Percentiles rank a stretch among this genome's conserved stretches.
These are phyloP conservation scores for Prunus yedoensis DNA, from an alignment of 331 rosid genomes.

Conservation along the genomic window DNA sequence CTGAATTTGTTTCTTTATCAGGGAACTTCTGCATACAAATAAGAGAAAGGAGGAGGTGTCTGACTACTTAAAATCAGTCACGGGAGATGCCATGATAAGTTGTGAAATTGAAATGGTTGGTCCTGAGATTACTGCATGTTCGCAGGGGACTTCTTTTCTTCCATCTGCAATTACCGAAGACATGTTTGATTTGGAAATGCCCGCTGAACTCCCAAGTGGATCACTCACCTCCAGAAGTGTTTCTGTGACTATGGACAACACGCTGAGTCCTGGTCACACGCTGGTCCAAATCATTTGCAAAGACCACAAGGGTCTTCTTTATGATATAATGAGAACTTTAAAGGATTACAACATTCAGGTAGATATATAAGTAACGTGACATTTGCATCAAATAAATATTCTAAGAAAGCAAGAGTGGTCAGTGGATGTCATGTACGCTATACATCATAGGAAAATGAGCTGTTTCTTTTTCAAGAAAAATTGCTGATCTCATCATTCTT, in stretches of 20 bases:
- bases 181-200: conserved; percentile 47
- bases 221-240: conserved; percentile 45
- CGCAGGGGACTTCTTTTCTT: conserved; percentile 62
- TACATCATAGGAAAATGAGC: no score
- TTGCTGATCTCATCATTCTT: conserved; percentile 11
- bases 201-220: conserved; percentile 40
- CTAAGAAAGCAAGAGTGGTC: not conserved
- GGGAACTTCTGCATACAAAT: conserved; percentile 82
- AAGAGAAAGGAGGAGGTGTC: conserved; percentile 64
- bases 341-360: conserved; percentile 95
- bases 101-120: conserved; percentile 71
- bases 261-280: conserved; percentile 86
- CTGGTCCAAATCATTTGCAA: conserved; percentile 84
- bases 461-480: not conserved
- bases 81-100: conserved; percentile 53
- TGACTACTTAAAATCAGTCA: conserved; percentile 41
- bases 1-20: conserved; percentile 32
- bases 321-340: conserved; percentile 92
- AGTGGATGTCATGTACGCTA: not conserved
- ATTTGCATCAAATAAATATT: not conserved
- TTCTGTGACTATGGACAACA: conserved; percentile 65
- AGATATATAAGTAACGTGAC: conserved; percentile 6
- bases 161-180: conserved; percentile 66
- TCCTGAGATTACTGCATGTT: conserved; percentile 54
- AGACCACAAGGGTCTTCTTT: conserved; percentile 93